These are phyloP conservation scores for Escallonia herrerae DNA, from an alignment of 129 eudicot species.

Conservation along the genomic window DNA sequence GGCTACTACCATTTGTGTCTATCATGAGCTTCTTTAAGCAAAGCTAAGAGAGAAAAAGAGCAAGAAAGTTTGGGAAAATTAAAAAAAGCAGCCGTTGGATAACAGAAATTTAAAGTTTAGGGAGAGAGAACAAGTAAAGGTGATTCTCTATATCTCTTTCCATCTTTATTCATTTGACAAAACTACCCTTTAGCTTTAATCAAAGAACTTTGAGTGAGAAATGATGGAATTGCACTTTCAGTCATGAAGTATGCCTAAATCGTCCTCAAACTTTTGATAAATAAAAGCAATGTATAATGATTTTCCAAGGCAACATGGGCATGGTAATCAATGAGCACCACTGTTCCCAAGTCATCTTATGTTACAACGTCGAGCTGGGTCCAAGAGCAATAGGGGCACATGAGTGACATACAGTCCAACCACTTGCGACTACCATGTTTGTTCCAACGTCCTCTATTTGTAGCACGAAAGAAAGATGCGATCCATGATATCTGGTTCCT, in stretches of 20 bases:
- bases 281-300: constrained; percentile 12
- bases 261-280: constrained; percentile 28
- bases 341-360: constrained; percentile 21
- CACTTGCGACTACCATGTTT: not conserved
- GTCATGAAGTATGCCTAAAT: constrained; percentile 38
- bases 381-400: not conserved
- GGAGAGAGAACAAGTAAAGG: constrained; percentile 43
- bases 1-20: constrained; percentile 28
- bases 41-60: constrained; percentile 20
- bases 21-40: constrained; percentile 26
- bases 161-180: constrained; percentile 47
- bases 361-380: constrained; percentile 7
- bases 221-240: constrained; percentile 76
- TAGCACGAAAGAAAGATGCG: not conserved
- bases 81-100: constrained; percentile 55
- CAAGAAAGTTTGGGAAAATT: not conserved
- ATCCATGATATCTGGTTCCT: not conserved
- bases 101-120: constrained; percentile 60
- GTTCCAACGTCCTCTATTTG: not conserved
- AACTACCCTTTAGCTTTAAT: constrained; percentile 83
- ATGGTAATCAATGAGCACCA: constrained; percentile 21
- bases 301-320: constrained; percentile 15
- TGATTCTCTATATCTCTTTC: constrained; percentile 36
- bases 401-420: not conserved
- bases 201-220: constrained; percentile 53